Conservation (phyloP, 179 eudicot species). For the Patellifolia procumbens region DNA sequence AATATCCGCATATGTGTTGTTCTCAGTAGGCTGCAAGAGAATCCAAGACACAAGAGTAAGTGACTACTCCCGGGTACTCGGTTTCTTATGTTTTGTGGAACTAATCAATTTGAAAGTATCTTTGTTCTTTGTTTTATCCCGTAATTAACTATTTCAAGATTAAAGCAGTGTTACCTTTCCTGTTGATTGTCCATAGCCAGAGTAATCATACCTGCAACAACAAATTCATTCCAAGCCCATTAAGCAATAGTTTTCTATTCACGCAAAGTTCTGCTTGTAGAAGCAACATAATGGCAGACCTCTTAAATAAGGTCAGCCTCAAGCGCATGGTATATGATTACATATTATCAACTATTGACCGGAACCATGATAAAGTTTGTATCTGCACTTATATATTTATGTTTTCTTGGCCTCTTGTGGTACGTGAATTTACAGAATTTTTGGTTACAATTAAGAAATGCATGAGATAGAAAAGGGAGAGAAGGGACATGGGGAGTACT, state of each 20-base stretch:
- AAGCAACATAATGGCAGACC: background rate
- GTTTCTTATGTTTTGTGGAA: background rate
- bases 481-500: background rate
- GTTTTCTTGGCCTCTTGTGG: background rate
- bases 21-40: conserved; percentile 78
- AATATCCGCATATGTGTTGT: conserved; percentile 93
- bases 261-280: background rate
- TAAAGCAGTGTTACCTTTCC: conserved; percentile 33
- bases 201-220: conserved; percentile 39
- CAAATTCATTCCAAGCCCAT: conserved; percentile 4
- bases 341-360: background rate
- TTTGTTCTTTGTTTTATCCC: background rate
- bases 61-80: background rate
- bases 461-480: background rate
- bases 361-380: background rate
- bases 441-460: background rate
- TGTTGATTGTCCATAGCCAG: conserved; percentile 40
- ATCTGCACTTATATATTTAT: background rate
- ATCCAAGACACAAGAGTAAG: conserved; percentile 2
- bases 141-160: conserved; percentile 3
- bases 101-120: background rate
- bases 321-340: background rate
- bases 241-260: background rate
- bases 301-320: background rate
- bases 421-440: background rate